Evolutionary conservation across 352 stramenopile genomes (phyloP).

Genomic region (Plasmopara halstedii): DNA sequence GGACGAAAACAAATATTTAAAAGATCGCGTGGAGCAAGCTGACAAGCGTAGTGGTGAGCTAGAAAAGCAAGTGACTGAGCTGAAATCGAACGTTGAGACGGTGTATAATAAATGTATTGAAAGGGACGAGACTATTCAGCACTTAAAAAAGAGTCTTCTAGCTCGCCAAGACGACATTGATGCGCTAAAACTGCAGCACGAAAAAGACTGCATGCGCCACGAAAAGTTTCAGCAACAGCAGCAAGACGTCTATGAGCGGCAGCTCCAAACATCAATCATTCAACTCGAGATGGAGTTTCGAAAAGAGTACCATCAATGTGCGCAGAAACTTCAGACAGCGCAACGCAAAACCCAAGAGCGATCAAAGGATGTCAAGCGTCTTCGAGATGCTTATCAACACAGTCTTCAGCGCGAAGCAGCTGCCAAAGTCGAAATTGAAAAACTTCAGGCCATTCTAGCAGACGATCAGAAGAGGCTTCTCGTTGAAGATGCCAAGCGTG

Average conservation of each 20-base stretch:
- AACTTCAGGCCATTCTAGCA: slow-evolving; percentile 37
- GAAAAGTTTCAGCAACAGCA: slow-evolving; percentile 52
- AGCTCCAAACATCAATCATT: slow-evolving; percentile 42
- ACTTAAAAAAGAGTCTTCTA: slow-evolving; percentile 36
- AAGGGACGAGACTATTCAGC: slow-evolving; percentile 51
- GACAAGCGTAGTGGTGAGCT: slow-evolving; percentile 27
- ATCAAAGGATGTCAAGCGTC: slow-evolving; percentile 21
- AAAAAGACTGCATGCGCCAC: slow-evolving; percentile 40
- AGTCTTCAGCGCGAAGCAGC: slow-evolving; percentile 43
- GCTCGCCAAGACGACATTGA: slow-evolving; percentile 44
- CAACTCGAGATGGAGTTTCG: slow-evolving; percentile 73
- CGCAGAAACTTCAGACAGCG: slow-evolving; percentile 33
- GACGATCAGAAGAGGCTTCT: slow-evolving; percentile 48
- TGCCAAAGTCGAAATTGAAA: slow-evolving; percentile 30
- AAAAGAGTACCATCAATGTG: slow-evolving; percentile 38
- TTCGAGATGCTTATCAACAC: slow-evolving; percentile 41
- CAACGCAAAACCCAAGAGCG: slow-evolving; percentile 44
- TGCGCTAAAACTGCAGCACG: slow-evolving; percentile 34
- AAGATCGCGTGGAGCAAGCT: slow-evolving; percentile 27
- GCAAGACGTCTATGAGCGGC: slow-evolving; percentile 46
- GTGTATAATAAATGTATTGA: slow-evolving; percentile 47
- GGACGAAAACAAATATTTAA: slow-evolving; percentile 19
- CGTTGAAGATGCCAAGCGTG: slow-evolving; percentile 31
- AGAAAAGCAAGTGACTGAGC: slow-evolving; percentile 37
- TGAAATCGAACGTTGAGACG: slow-evolving; percentile 34